Evolutionary conservation across 139 green algal species (phyloP).

Genomic region (Trebouxia sp.): DNA sequence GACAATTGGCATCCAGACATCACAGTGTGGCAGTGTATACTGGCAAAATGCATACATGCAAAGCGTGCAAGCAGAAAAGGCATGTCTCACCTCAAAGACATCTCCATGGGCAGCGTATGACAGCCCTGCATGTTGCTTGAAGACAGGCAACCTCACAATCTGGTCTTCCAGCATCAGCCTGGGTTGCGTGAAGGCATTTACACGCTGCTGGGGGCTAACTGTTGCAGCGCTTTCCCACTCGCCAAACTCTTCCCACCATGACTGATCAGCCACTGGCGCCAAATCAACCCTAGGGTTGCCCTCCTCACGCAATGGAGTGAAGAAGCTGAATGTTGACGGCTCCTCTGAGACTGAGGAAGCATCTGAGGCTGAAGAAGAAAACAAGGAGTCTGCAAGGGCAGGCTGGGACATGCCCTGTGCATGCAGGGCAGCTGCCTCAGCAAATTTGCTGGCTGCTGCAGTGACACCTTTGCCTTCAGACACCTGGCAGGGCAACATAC

Average conservation of each 20-base stretch:
- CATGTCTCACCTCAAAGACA: too few species aligned
- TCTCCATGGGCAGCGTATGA: too few species aligned
- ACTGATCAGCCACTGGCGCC: background rate
- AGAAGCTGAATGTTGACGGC: background rate
- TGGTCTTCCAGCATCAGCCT: background rate
- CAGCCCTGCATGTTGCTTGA: background rate
- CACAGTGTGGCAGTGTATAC: background rate
- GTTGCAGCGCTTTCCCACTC: conserved; percentile 6
- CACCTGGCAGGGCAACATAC: too few species aligned
- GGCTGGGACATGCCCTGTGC: conserved; percentile 17
- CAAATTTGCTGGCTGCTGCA: conserved; percentile 6
- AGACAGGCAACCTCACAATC: background rate
- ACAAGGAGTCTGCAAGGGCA: background rate
- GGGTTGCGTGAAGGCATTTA: background rate
- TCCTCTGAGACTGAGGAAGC: background rate
- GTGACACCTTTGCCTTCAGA: background rate
- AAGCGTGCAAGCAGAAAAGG: too few species aligned
- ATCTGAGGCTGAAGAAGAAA: background rate
- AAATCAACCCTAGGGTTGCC: background rate
- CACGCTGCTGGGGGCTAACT: background rate
- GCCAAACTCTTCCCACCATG: conserved; percentile 25
- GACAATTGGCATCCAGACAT: background rate
- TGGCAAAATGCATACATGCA: background rate
- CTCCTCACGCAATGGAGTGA: background rate
- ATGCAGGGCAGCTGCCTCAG: background rate